These are phyloP conservation scores for Hippophae gyantsensis DNA, from an alignment of 306 rosid species.

Conservation along the genomic window DNA sequence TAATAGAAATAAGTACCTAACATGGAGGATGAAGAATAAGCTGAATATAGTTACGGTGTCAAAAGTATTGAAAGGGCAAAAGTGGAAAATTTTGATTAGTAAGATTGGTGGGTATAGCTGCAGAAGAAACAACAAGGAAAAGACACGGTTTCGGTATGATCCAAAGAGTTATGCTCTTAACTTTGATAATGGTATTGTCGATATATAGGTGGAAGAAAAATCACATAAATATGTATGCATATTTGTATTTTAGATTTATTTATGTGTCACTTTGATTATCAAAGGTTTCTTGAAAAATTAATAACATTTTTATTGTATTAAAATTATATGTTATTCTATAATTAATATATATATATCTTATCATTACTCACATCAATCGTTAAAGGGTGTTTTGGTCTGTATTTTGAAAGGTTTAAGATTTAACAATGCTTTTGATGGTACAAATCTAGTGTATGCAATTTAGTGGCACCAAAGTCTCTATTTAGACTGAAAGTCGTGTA, in stretches of 20 bases:
- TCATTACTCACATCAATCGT: no score
- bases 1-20: not conserved
- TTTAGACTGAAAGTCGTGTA: no score
- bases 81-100: conserved; percentile 73
- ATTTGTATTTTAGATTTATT: no score
- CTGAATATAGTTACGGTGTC: conserved; percentile 32
- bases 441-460: conserved; percentile 6
- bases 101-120: conserved; percentile 37
- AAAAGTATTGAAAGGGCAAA: conserved; percentile 57
- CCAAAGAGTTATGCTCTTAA: conserved; percentile 65
- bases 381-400: conserved; percentile 30
- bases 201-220: conserved; percentile 11
- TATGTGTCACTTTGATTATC: no score
- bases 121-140: conserved; percentile 5
- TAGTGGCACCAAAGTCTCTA: no score
- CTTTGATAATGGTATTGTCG: conserved; percentile 33
- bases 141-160: conserved; percentile 47
- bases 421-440: conserved; percentile 21
- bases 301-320: no score
- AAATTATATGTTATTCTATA: no score
- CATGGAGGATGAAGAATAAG: conserved; percentile 36
- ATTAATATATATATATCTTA: no score
- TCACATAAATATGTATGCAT: no score
- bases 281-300: no score
- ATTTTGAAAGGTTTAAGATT: conserved; percentile 37